Base-by-base conservation (phyloP, 108 stramenopile genomes). In the Cyclotella cryptica region DNA sequence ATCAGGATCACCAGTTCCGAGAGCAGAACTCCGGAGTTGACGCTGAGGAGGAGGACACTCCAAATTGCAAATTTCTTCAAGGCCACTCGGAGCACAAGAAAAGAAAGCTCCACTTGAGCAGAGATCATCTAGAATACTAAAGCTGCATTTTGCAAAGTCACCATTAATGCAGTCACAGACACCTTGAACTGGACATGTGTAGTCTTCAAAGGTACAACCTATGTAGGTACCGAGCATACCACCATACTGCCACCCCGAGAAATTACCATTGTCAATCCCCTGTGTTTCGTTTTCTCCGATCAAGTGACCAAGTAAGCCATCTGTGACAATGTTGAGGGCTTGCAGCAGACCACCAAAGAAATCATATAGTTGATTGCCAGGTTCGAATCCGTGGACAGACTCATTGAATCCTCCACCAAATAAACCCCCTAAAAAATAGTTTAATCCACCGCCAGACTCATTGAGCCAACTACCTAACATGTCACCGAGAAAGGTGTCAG, bases 281-380 rank as follows among this genome's bases (percentile, higher is more conserved):
- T 47, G 44, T 46, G 65, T 66, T 66, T 6, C 65, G 46, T 66
- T 66, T 26, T 26, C 65, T 11, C 45, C 65, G 3, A 18, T 58
- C 24, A 58, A 58, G 57, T 28, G 3, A 26, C 65, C 65, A 46
- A 66, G 26, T 26, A 66, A 17, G 0, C 65, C 65, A 21, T 44
- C 65, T 22, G 22, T 18, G 14, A 58, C 13, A 27, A 11, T 22
- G 27, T 58, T 13, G 26, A 66, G 15, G 18, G 45, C 43, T 47
- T 47, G 44, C 45, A 45, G 10, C 10, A 66, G 14, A 42, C 61
- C 61, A 40, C 35, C 61, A 15, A 62, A 11, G 6, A 62, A 40
- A 62, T 51, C 49, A 6, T 35, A 6, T 35, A 35, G 35, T 35
- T 35, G 4, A 35, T 35, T 6, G 6, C 35, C 35, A 35, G 35